phyloP scores from a whole-genome alignment of 2,329 filamentous ascomycete genomes.

The Pseudogymnoascus sp. region DNA sequence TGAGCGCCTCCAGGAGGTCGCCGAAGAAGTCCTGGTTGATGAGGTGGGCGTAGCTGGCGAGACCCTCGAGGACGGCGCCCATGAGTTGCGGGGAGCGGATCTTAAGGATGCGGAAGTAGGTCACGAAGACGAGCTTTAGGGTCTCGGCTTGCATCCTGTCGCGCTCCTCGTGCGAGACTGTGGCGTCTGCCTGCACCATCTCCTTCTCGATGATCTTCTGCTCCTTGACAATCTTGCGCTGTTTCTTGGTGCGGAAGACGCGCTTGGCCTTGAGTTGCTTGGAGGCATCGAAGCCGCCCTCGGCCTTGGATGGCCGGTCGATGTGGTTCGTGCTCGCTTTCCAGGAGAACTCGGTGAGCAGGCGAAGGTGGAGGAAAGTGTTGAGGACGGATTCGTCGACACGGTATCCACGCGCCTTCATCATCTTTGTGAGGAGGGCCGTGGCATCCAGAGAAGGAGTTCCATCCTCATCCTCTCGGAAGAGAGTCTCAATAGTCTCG shows the following conservation, averaged over 20 bases:
- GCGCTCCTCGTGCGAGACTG: slow-evolving; percentile 83
- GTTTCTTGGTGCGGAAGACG: slow-evolving; percentile 81
- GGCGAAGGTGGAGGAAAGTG: slow-evolving; percentile 78
- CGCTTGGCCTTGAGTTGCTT: slow-evolving; percentile 66
- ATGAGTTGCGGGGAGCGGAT: slow-evolving; percentile 72
- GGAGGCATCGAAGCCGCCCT: slow-evolving; percentile 30
- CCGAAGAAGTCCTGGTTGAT: slow-evolving; percentile 99
- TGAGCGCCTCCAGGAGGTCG: slow-evolving; percentile 85
- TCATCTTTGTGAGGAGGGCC: slow-evolving; percentile 82
- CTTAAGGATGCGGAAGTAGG: slow-evolving; percentile 92
- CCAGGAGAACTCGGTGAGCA: slow-evolving; percentile 78
- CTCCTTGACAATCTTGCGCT: slow-evolving; percentile 76
- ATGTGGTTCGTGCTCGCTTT: slow-evolving; percentile 74
- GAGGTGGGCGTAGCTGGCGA: slow-evolving; percentile 87
- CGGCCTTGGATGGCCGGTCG: slow-evolving; percentile 45
- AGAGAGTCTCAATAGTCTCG: slow-evolving; percentile 70
- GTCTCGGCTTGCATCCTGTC: slow-evolving; percentile 94
- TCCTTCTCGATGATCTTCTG: slow-evolving; percentile 85
- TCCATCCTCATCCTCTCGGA: slow-evolving; percentile 82
- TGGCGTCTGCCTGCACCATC: slow-evolving; percentile 83
- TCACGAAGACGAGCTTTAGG: slow-evolving; percentile 87
- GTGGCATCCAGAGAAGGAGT: slow-evolving; percentile 81
- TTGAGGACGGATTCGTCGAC: slow-evolving; percentile 83
- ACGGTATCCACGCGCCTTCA: slow-evolving; percentile 76
- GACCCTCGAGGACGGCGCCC: slow-evolving; percentile 91